A percentile compares a stretch with the other conserved stretches of the same genome.
Conservation (phyloP, 768 basidiomycete species). For the Scleroderma bovista region DNA sequence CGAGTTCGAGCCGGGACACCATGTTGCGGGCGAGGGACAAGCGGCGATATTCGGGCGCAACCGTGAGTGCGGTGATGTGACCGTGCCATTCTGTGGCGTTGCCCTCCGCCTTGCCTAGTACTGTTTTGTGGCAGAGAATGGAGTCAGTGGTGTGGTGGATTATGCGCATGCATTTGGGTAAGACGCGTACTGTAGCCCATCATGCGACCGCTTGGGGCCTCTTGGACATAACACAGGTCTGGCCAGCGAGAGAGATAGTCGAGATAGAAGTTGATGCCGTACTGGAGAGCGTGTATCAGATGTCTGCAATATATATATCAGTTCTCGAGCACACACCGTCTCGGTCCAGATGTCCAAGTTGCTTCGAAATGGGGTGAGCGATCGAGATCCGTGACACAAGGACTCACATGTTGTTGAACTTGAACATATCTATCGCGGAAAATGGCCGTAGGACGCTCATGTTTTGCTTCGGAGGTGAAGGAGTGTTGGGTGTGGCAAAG, state of each 20-base stretch:
- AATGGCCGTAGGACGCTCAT: constrained; percentile 90
- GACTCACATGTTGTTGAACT: constrained; percentile 84
- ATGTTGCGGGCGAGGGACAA: constrained; percentile 82
- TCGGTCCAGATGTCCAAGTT: constrained; percentile 98
- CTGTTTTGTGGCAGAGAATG: constrained; percentile 40
- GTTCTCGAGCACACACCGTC: constrained; percentile 53
- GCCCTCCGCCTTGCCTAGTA: constrained; percentile 93
- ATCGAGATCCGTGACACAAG: not conserved
- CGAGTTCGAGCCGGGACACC: constrained; percentile 80
- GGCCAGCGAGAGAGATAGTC: constrained; percentile 89
- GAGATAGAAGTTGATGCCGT: constrained; percentile 84
- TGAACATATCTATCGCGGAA: constrained; percentile 84
- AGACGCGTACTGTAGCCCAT: constrained; percentile 83
- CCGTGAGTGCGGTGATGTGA: constrained; percentile 92
- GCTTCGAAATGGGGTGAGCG: constrained; percentile 33
- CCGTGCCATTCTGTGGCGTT: constrained; percentile 75
- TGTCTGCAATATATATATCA: not conserved
- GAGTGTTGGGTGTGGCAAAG: not conserved
- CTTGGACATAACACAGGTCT: constrained; percentile 80
- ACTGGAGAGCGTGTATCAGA: constrained; percentile 42
- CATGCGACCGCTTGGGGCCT: constrained; percentile 73
- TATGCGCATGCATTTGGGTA: constrained; percentile 6
- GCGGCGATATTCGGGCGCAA: constrained; percentile 89
- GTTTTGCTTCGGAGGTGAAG: constrained; percentile 7
- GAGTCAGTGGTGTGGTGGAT: constrained; percentile 3